These are phyloP conservation scores for Gentiana dahurica DNA, from an alignment of 257 asterid species.

Conservation along the genomic window DNA sequence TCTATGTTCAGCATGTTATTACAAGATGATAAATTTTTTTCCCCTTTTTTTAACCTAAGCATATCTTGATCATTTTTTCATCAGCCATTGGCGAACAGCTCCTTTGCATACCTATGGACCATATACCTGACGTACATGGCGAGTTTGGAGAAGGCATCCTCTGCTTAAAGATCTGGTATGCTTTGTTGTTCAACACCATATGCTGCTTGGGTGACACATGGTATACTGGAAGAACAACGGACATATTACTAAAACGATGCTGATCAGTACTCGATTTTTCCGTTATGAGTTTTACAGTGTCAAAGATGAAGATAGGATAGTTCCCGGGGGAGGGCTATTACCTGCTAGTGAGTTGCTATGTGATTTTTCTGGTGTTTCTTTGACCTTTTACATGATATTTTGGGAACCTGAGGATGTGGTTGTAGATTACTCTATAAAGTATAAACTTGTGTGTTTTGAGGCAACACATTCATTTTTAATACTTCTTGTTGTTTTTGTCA, in stretches of 20 bases:
- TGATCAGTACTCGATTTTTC: not conserved
- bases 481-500: too few relatives aligned
- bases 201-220: conserved; percentile 1
- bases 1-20: not conserved
- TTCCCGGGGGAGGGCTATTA: too few relatives aligned
- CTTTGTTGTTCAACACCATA: not conserved
- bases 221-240: not conserved
- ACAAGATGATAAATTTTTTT: not conserved
- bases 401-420: too few relatives aligned
- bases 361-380: too few relatives aligned
- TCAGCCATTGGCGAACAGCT: conserved; percentile 78
- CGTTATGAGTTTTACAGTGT: not conserved
- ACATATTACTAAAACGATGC: not conserved
- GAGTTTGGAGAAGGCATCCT: conserved; percentile 50
- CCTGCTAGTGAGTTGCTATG: too few relatives aligned
- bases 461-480: too few relatives aligned
- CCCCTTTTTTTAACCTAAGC: not conserved
- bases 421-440: too few relatives aligned
- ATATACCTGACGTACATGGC: conserved; percentile 92
- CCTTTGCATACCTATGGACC: conserved; percentile 74
- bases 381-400: too few relatives aligned
- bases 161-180: conserved; percentile 19
- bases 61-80: conserved; percentile 5
- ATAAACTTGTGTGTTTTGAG: too few relatives aligned
- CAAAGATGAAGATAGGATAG: too few relatives aligned